phyloP scores from a whole-genome alignment of 164 flowering plant genomes.

The Annona cherimola region DNA sequence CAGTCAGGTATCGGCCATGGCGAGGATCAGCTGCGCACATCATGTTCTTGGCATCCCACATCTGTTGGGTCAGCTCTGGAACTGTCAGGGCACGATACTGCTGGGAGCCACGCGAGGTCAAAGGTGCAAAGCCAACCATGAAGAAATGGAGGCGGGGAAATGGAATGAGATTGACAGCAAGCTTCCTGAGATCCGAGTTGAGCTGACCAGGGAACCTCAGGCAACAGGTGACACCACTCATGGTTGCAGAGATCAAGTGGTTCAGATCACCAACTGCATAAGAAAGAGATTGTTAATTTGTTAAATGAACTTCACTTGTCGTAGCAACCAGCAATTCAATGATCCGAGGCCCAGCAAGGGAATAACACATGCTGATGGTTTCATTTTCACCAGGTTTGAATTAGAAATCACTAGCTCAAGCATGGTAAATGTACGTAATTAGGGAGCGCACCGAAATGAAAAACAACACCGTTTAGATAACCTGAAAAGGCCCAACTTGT shows the following conservation, averaged over 20 bases:
- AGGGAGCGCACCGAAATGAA: too few relatives aligned
- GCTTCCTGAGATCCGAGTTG: constrained; percentile 48
- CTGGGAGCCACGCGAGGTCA: constrained; percentile 49
- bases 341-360: too few relatives aligned
- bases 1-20: constrained; percentile 45
- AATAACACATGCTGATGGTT: too few relatives aligned
- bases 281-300: neutral
- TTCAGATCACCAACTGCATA: constrained; percentile 43
- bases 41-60: constrained; percentile 60
- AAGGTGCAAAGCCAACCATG: constrained; percentile 58
- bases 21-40: constrained; percentile 51
- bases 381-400: too few relatives aligned
- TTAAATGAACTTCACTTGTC: neutral
- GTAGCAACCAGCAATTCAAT: too few relatives aligned
- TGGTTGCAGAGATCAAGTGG: constrained; percentile 48
- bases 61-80: constrained; percentile 56
- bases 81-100: constrained; percentile 41
- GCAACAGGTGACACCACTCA: constrained; percentile 33
- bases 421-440: too few relatives aligned
- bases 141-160: constrained; percentile 57
- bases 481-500: too few relatives aligned
- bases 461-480: too few relatives aligned
- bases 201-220: constrained; percentile 50
- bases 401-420: too few relatives aligned
- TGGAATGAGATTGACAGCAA: constrained; percentile 49